Evolutionary conservation across 768 basidiomycete species (phyloP).

Genomic region (Serendipita vermifera): DNA sequence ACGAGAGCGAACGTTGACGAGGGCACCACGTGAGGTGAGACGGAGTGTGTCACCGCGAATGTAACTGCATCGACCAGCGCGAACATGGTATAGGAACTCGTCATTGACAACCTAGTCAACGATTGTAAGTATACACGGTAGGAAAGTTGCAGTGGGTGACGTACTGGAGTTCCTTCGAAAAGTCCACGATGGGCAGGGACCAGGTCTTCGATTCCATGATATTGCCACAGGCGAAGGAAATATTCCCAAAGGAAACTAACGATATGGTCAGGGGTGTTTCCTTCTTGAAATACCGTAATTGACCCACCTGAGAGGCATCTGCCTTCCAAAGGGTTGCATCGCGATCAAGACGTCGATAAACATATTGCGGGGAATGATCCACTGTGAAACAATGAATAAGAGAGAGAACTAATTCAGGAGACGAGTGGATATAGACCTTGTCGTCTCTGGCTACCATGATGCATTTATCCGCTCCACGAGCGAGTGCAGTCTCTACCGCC

Average conservation of each 20-base stretch:
- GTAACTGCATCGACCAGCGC: slow-evolving; percentile 31
- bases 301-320: slow-evolving; percentile 37
- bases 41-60: slow-evolving; percentile 34
- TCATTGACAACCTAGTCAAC: slow-evolving; percentile 36
- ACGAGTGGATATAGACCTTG: slow-evolving; percentile 19
- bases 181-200: slow-evolving; percentile 30
- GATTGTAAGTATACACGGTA: neutral
- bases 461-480: slow-evolving; percentile 24
- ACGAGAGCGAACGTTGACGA: slow-evolving; percentile 28
- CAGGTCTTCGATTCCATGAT: slow-evolving; percentile 34
- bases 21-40: slow-evolving; percentile 28
- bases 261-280: neutral
- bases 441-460: slow-evolving; percentile 34
- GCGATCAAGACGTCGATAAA: slow-evolving; percentile 36
- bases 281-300: neutral
- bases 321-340: slow-evolving; percentile 38
- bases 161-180: slow-evolving; percentile 36
- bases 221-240: slow-evolving; percentile 33
- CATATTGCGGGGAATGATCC: slow-evolving; percentile 37
- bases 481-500: slow-evolving; percentile 28
- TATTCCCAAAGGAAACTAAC: slow-evolving; percentile 35
- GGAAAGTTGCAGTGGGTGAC: slow-evolving; percentile 8
- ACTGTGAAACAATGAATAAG: slow-evolving; percentile 22
- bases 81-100: slow-evolving; percentile 35
- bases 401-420: slow-evolving; percentile 10